Evolutionary conservation across 495 filamentous ascomycete species (phyloP).

Genomic region (Penicillium pancosmium): DNA sequence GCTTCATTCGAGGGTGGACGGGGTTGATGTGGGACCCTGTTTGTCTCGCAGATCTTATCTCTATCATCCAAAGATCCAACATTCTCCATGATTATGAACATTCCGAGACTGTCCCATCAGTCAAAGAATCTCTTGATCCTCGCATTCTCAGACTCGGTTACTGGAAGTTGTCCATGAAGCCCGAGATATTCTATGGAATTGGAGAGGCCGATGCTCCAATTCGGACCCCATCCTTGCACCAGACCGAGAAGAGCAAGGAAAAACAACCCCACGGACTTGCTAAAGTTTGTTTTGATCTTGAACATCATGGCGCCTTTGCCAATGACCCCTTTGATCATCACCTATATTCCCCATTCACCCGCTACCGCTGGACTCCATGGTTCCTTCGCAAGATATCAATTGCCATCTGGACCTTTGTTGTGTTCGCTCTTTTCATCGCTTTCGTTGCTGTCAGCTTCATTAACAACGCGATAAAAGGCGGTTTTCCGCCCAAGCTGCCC

Average conservation of each 20-base stretch:
- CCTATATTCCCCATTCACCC: slow-evolving; percentile 49
- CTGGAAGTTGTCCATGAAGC: slow-evolving; percentile 68
- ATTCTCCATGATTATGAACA: slow-evolving; percentile 67
- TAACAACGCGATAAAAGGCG: slow-evolving; percentile 61
- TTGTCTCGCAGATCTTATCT: slow-evolving; percentile 77
- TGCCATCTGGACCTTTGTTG: slow-evolving; percentile 62
- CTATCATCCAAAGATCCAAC: slow-evolving; percentile 78
- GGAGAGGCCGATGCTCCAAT: slow-evolving; percentile 61
- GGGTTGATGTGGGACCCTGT: slow-evolving; percentile 84
- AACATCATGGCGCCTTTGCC: slow-evolving; percentile 36
- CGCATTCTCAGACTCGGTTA: slow-evolving; percentile 75
- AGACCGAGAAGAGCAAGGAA: slow-evolving; percentile 32
- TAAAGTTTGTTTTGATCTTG: slow-evolving; percentile 45
- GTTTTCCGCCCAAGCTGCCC: slow-evolving; percentile 69
- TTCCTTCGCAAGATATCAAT: slow-evolving; percentile 67
- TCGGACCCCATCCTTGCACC: slow-evolving; percentile 57
- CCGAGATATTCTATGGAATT: slow-evolving; percentile 65
- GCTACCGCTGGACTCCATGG: slow-evolving; percentile 76
- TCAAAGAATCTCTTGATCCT: slow-evolving; percentile 47
- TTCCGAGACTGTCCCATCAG: slow-evolving; percentile 55
- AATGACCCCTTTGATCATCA: slow-evolving; percentile 42
- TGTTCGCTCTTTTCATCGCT: slow-evolving; percentile 67
- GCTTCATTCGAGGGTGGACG: slow-evolving; percentile 56
- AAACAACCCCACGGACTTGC: slow-evolving; percentile 36
- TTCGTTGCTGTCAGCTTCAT: slow-evolving; percentile 79